These are phyloP conservation scores for Monosporascus sp. DNA, from an alignment of 2,329 filamentous ascomycete species.

Conservation along the genomic window DNA sequence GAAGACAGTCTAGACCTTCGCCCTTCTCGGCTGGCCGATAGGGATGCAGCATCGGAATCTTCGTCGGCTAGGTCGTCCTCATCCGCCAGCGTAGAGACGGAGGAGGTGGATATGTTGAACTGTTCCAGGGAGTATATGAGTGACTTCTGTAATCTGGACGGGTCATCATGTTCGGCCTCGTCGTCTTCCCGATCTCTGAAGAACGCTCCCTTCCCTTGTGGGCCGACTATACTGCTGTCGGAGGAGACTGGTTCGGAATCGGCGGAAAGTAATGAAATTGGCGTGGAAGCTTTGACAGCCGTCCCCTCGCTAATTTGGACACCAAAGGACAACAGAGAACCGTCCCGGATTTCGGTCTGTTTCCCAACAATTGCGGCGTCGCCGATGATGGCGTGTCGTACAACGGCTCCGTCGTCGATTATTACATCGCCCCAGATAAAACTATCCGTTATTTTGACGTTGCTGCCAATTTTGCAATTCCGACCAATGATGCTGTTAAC, in stretches of 20 bases:
- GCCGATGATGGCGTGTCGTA: conserved; percentile 72
- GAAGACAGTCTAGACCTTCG: conserved; percentile 63
- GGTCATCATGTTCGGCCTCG: conserved; percentile 44
- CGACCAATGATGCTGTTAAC: conserved; percentile 75
- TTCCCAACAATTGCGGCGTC: conserved; percentile 66
- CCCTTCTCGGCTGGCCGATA: conserved; percentile 48
- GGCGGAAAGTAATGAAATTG: conserved; percentile 31
- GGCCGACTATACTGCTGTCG: conserved; percentile 43
- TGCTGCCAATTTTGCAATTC: conserved; percentile 78
- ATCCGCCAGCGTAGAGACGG: conserved; percentile 55
- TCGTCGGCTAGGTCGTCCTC: conserved; percentile 62
- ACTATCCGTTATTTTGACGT: conserved; percentile 71
- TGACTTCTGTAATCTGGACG: conserved; percentile 46
- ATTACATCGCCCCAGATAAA: conserved; percentile 84
- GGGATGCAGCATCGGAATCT: conserved; percentile 55
- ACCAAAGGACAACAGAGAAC: conserved; percentile 73
- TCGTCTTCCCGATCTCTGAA: conserved; percentile 44
- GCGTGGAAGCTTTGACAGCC: conserved; percentile 33
- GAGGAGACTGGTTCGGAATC: conserved; percentile 32
- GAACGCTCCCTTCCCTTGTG: conserved; percentile 42
- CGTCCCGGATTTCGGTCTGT: conserved; percentile 61
- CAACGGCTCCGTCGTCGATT: conserved; percentile 67
- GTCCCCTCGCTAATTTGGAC: conserved; percentile 64
- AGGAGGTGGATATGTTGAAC: conserved; percentile 48
- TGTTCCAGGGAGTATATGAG: conserved; percentile 49